These are phyloP conservation scores for Gliomastix tumulicola DNA, from an alignment of 2,329 filamentous ascomycete species.

Conservation along the genomic window DNA sequence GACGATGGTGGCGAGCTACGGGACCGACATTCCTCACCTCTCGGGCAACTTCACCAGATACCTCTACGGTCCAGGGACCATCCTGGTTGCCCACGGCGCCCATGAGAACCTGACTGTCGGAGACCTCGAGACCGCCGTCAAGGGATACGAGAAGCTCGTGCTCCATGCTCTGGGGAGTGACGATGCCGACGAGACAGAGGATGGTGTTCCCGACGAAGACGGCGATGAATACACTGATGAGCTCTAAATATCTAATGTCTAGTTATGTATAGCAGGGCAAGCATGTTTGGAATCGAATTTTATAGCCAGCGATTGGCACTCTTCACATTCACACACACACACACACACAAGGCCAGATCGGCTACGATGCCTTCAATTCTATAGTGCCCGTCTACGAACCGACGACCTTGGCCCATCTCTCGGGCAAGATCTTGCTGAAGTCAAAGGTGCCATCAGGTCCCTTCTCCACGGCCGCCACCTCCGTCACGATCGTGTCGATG, in stretches of 20 bases:
- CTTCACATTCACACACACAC: too few relatives aligned
- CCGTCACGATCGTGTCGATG: constrained; percentile 92
- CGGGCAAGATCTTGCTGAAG: constrained; percentile 36
- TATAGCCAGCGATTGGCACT: too few relatives aligned
- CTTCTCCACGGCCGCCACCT: constrained; percentile 82
- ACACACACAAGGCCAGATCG: too few relatives aligned
- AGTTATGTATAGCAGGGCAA: too few relatives aligned
- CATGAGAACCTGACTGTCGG: constrained; percentile 71
- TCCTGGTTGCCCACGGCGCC: constrained; percentile 81
- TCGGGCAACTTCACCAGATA: constrained; percentile 60
- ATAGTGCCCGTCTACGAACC: too few relatives aligned
- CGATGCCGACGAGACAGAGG: background rate
- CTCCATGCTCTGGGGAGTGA: constrained; percentile 32
- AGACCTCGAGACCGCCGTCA: constrained; percentile 71
- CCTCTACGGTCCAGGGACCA: constrained; percentile 63
- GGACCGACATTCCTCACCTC: constrained; percentile 82
- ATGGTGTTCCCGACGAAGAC: too few relatives aligned
- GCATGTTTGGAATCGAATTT: too few relatives aligned
- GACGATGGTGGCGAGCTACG: constrained; percentile 81
- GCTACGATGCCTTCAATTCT: too few relatives aligned
- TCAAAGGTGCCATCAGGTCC: constrained; percentile 62
- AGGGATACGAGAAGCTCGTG: constrained; percentile 70
- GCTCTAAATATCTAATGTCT: too few relatives aligned
- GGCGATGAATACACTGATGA: too few relatives aligned
- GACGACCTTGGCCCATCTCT: constrained; percentile 15